A percentile compares a stretch with the other conserved stretches of the same genome.
Conservation (phyloP, 306 rosid species). For the Cicer arietinum region DNA sequence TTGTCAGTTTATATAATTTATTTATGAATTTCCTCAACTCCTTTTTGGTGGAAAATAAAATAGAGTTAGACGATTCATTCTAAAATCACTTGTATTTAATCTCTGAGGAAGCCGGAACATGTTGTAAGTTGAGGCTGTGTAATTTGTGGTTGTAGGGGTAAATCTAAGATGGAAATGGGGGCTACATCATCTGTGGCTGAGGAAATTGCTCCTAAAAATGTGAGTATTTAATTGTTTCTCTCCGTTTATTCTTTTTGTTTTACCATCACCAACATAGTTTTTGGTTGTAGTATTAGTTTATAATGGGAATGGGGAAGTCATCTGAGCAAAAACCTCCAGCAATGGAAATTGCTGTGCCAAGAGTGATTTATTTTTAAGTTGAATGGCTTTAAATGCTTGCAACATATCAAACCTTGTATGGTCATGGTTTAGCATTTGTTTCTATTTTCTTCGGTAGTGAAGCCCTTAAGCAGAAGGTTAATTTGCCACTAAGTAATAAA, state of each 20-base stretch:
- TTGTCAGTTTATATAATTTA: too few relatives aligned
- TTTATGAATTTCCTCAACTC: too few relatives aligned
- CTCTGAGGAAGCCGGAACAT: too few relatives aligned
- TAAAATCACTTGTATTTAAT: too few relatives aligned
- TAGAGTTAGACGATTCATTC: too few relatives aligned
- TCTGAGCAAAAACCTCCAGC: too few relatives aligned
- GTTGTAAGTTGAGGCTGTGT: too few relatives aligned
- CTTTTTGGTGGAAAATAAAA: too few relatives aligned
- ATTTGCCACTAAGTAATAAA: not conserved
- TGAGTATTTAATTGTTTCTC: not conserved
- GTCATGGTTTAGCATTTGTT: conserved; percentile 2
- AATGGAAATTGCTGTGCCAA: too few relatives aligned
- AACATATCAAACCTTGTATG: conserved; percentile 5
- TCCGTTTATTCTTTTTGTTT: not conserved
- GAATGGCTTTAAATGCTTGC: not conserved
- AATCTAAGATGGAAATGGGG: not conserved
- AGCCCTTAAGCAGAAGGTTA: not conserved
- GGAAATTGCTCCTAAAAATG: not conserved
- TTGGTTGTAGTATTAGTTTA: too few relatives aligned
- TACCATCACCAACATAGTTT: not conserved
- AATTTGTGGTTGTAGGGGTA: not conserved
- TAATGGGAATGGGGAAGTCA: too few relatives aligned
- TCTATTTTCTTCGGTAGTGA: not conserved
- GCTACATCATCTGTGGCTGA: not conserved
- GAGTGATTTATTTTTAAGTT: not conserved